phyloP scores from a whole-genome alignment of 1,284 basidiomycete genomes.

The Malassezia restricta region DNA sequence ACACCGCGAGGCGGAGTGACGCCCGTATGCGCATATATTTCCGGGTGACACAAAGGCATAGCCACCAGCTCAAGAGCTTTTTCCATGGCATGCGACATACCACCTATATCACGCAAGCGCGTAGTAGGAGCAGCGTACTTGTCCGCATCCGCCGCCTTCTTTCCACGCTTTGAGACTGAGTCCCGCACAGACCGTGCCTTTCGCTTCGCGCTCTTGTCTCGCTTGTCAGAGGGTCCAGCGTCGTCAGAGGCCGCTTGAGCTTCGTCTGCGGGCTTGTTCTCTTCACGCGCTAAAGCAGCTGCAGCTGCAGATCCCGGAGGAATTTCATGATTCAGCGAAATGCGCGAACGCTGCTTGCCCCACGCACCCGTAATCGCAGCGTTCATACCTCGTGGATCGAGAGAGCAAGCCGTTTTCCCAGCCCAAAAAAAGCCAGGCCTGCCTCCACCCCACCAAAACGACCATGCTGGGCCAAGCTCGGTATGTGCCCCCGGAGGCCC shows the following conservation, averaged over 20 bases:
- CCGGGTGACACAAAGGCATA: conserved; percentile 85
- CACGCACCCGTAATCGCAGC: conserved; percentile 36
- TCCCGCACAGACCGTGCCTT: conserved; percentile 27
- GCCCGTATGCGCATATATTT: conserved; percentile 84
- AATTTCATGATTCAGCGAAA: conserved; percentile 31
- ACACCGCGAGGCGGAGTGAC: conserved; percentile 89
- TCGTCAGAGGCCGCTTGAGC: neutral
- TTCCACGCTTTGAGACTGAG: conserved; percentile 14
- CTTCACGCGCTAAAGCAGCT: conserved; percentile 12
- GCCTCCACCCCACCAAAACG: no score
- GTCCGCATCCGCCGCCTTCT: conserved; percentile 17
- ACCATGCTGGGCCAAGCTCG: conserved; percentile 7
- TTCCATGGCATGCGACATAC: conserved; percentile 71
- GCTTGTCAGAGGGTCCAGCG: neutral
- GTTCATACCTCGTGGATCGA: conserved; percentile 21
- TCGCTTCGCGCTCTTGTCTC: conserved; percentile 23
- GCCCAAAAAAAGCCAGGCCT: no score
- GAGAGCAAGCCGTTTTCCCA: no score
- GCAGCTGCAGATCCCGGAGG: conserved; percentile 31
- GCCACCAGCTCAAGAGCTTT: conserved; percentile 90
- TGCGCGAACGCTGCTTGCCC: conserved; percentile 27
- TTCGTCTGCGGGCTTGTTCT: conserved; percentile 15
- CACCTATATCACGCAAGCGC: conserved; percentile 73
- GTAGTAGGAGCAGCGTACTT: conserved; percentile 52
- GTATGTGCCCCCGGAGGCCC: conserved; percentile 30